These are phyloP conservation scores for Leptosphaerulina australis DNA, from an alignment of 2,329 filamentous ascomycete species.

Conservation along the genomic window DNA sequence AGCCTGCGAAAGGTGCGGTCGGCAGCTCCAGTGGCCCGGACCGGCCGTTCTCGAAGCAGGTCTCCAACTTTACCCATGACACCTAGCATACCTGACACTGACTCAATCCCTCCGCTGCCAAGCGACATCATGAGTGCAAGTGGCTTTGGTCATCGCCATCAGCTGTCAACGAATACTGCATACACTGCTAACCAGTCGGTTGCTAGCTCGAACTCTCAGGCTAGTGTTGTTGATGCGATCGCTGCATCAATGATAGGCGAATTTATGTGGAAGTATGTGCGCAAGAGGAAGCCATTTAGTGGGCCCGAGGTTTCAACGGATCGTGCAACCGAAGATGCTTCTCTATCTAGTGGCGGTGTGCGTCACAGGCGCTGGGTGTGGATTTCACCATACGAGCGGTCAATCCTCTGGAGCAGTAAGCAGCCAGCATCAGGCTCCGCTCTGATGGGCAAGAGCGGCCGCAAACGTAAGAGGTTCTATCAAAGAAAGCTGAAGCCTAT, in stretches of 20 bases:
- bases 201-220: slow-evolving; percentile 67
- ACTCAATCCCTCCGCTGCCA: slow-evolving; percentile 73
- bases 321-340: slow-evolving; percentile 60
- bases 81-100: slow-evolving; percentile 71
- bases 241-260: slow-evolving; percentile 98
- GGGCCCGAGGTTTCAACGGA: slow-evolving; percentile 63
- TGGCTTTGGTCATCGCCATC: slow-evolving; percentile 56
- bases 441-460: slow-evolving; percentile 89
- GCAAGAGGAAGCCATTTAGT: slow-evolving; percentile 88
- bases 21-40: slow-evolving; percentile 70
- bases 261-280: slow-evolving; percentile 93
- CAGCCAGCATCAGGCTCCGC: slow-evolving; percentile 88
- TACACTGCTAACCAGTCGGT: slow-evolving; percentile 63
- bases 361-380: slow-evolving; percentile 97
- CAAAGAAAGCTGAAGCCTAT: background rate
- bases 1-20: slow-evolving; percentile 83
- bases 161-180: slow-evolving; percentile 66
- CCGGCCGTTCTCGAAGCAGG: slow-evolving; percentile 52
- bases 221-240: slow-evolving; percentile 91
- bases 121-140: slow-evolving; percentile 67
- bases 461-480: slow-evolving; percentile 75
- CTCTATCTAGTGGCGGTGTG: slow-evolving; percentile 71
- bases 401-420: slow-evolving; percentile 98
- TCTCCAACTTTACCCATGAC: slow-evolving; percentile 70
- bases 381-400: slow-evolving; percentile 93